Percentiles rank a stretch among this genome's conserved stretches.
Conservation (phyloP, 805 yeast genomes). For the Wickerhamomyces mucosus region DNA sequence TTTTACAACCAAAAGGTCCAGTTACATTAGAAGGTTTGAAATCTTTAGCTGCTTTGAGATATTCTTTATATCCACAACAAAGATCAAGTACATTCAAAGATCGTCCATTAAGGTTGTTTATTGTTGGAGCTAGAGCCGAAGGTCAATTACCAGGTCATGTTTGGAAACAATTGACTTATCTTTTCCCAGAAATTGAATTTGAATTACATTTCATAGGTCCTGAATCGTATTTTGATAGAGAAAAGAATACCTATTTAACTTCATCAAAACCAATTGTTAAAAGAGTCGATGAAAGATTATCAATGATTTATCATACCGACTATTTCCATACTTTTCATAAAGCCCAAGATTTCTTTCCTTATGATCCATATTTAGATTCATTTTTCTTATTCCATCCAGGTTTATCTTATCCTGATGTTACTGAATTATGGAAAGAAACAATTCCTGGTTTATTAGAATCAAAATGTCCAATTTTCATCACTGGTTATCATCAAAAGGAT, state of each 20-base stretch:
- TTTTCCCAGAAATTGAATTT: conserved; percentile 74
- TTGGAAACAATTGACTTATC: conserved; percentile 85
- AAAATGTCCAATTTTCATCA: conserved; percentile 84
- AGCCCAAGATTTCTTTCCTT: conserved; percentile 92
- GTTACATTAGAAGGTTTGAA: conserved; percentile 87
- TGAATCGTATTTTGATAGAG: conserved; percentile 72
- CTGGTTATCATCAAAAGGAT: conserved; percentile 81
- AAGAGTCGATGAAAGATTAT: conserved; percentile 63
- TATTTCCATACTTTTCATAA: conserved; percentile 88
- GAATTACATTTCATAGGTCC: conserved; percentile 94
- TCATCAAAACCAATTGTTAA: conserved; percentile 58
- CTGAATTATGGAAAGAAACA: conserved; percentile 75
- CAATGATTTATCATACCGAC: conserved; percentile 77
- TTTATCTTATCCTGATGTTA: conserved; percentile 69
- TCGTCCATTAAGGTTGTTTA: conserved; percentile 81
- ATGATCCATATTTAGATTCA: conserved; percentile 90
- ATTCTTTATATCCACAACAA: conserved; percentile 69
- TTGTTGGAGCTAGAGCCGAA: conserved; percentile 89
- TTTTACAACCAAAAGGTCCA: conserved; percentile 75
- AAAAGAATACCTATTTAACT: conserved; percentile 49
- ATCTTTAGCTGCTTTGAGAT: conserved; percentile 85
- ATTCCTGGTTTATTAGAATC: conserved; percentile 84
- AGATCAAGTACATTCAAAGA: conserved; percentile 58
- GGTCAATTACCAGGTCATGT: conserved; percentile 89
- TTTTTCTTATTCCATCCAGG: conserved; percentile 97